Conservation (phyloP, 1,284 basidiomycete genomes). For the Phylloboletellus chloephorus region DNA sequence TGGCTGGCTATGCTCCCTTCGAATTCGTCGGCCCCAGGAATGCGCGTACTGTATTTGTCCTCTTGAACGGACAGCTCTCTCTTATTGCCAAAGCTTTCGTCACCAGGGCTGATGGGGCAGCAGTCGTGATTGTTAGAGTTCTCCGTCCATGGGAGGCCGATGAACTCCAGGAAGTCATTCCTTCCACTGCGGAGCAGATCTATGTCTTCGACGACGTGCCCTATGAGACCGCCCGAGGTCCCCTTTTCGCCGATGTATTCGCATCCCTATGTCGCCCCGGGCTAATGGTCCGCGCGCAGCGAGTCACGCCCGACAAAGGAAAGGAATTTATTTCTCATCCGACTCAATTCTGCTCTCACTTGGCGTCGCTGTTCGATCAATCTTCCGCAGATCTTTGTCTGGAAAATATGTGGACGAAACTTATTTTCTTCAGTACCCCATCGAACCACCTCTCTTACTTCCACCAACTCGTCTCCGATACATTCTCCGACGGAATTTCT, state of each 20-base stretch:
- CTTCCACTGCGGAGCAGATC: slow-evolving; percentile 49
- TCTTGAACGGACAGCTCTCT: slow-evolving; percentile 69
- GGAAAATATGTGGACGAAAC: slow-evolving; percentile 36
- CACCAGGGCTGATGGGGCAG: slow-evolving; percentile 43
- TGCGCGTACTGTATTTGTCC: slow-evolving; percentile 55
- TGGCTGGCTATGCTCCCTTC: slow-evolving; percentile 59
- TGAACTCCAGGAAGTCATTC: slow-evolving; percentile 53
- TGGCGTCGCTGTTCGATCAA: slow-evolving; percentile 34
- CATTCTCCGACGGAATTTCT: slow-evolving; percentile 52
- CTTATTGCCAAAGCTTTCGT: slow-evolving; percentile 50
- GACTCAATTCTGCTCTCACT: slow-evolving; percentile 42
- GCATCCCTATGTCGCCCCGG: slow-evolving; percentile 46
- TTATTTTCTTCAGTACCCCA: slow-evolving; percentile 61
- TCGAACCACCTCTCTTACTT: slow-evolving; percentile 49
- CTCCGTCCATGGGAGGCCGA: slow-evolving; percentile 72
- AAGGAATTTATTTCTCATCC: slow-evolving; percentile 48
- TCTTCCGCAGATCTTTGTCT: slow-evolving; percentile 16
- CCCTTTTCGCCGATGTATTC: slow-evolving; percentile 71
- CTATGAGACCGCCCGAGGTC: slow-evolving; percentile 54
- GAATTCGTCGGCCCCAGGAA: slow-evolving; percentile 60
- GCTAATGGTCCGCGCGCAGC: slow-evolving; percentile 51
- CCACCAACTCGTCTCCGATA: slow-evolving; percentile 50
- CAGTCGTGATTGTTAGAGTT: slow-evolving; percentile 65
- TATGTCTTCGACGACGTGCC: slow-evolving; percentile 75
- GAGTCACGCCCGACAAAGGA: slow-evolving; percentile 51